Base-by-base conservation (phyloP, 176 grass and related monocot species). In the Hyparrhenia diplandra region DNA sequence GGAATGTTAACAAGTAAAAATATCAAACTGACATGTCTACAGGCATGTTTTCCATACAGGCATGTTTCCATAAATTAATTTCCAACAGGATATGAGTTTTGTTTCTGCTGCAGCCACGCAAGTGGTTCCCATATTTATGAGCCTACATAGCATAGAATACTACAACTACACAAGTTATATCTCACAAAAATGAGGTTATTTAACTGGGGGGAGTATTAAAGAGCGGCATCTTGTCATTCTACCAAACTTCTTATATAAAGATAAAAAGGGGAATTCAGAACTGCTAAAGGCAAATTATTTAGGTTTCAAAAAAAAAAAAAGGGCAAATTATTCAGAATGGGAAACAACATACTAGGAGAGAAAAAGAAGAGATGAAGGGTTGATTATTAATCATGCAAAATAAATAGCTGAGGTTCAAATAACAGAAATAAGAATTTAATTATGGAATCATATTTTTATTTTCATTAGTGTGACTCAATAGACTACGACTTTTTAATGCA, bases 291-390 rank as follows among this genome's bases (percentile, higher is more conserved):
- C 17, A 40, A 40, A 84, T n/a, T n/a, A n/a, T n/a, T n/a, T n/a
- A n/a, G n/a, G n/a, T n/a, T n/a, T n/a, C n/a, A n/a, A n/a, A n/a
- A n/a, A n/a, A n/a, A n/a, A n/a, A n/a, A n/a, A n/a, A n/a, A n/a
- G n/a, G n/a, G n/a, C n/a, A n/a, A n/a, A n/a, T 30, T 52, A 62
- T 52, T 88, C 37, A 9, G 25, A 84, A 58, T 58, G 54, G 54
- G n/a, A 58, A 58, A 58, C n/a, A 58, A 58, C n/a, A 24, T 58
- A 59, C 10, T n/a, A 49, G 11, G 27, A 60, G 57, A 60, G 57
- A 75, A n/a, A n/a, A n/a, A 52, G 12, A 21, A 78, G 21, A 77
- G 12, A 47, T 37, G 65, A 16, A 64, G 23, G 37, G 39, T 83
- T 78, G 7, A 5, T 8, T 17, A 52, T 34, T 78, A 61, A 66